phyloP scores from a whole-genome alignment of 2,329 filamentous ascomycete species.

The Gremmenia infestans region DNA sequence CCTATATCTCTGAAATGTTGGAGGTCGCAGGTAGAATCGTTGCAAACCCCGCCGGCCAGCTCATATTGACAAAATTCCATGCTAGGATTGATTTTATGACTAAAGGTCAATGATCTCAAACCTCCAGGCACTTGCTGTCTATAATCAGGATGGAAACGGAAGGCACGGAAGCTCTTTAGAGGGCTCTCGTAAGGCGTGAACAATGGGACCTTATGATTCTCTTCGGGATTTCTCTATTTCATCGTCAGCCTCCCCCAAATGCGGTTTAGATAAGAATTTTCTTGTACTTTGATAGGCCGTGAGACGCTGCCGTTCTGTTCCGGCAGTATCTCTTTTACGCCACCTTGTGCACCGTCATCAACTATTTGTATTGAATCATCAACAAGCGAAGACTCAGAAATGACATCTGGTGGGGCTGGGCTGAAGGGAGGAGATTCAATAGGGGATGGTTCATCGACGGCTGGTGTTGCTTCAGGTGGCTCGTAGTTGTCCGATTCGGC shows the following conservation, averaged over 20 bases:
- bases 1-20: slow-evolving; percentile 77
- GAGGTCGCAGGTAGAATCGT: slow-evolving; percentile 64
- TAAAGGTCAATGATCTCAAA: slow-evolving; percentile 87
- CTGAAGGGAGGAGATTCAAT: slow-evolving; percentile 38
- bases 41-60: slow-evolving; percentile 64
- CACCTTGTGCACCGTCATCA: slow-evolving; percentile 15
- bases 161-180: slow-evolving; percentile 76
- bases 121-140: slow-evolving; percentile 65
- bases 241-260: slow-evolving; percentile 22
- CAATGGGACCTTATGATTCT: slow-evolving; percentile 5
- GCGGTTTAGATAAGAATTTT: slow-evolving; percentile 4
- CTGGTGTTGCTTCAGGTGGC: slow-evolving; percentile 41
- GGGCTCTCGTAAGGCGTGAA: slow-evolving; percentile 74
- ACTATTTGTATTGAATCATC: slow-evolving; percentile 26
- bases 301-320: slow-evolving; percentile 11
- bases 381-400: slow-evolving; percentile 21
- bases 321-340: slow-evolving; percentile 13
- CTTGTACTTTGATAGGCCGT: slow-evolving; percentile 24
- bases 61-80: slow-evolving; percentile 74
- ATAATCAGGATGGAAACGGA: slow-evolving; percentile 82
- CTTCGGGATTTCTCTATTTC: slow-evolving; percentile 13
- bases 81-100: slow-evolving; percentile 76
- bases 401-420: slow-evolving; percentile 33
- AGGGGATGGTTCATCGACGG: slow-evolving; percentile 15
- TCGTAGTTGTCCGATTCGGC: slow-evolving; percentile 49